A percentile compares a stretch with the other conserved stretches of the same genome.
phyloP scores from a whole-genome alignment of 2,329 filamentous ascomycete species.

The Epichloe aotearoae region DNA sequence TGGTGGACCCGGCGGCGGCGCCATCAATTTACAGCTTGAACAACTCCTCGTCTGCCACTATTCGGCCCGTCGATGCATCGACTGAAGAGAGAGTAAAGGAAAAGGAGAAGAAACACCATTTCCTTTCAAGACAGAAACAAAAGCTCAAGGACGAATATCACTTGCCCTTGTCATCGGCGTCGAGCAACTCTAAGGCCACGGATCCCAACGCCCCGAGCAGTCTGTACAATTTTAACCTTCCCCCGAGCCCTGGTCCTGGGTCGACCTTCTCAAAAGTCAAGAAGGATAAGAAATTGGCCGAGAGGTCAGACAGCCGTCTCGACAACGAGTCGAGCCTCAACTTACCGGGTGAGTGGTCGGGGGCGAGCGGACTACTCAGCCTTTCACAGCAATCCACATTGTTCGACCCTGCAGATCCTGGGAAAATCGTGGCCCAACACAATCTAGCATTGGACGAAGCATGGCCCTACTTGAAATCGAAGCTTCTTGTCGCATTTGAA shows the following conservation, averaged over 20 bases:
- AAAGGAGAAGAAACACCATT: slow-evolving; percentile 66
- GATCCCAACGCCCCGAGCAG: slow-evolving; percentile 64
- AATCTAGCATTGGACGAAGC: slow-evolving; percentile 67
- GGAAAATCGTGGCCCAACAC: slow-evolving; percentile 45
- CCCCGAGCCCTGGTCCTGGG: slow-evolving; percentile 58
- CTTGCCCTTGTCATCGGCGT: slow-evolving; percentile 60
- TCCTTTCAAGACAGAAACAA: slow-evolving; percentile 65
- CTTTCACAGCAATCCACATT: slow-evolving; percentile 29
- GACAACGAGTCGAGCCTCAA: slow-evolving; percentile 37
- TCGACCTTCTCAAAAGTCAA: slow-evolving; percentile 68
- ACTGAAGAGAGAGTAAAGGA: slow-evolving; percentile 34
- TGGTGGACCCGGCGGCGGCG: slow-evolving; percentile 44
- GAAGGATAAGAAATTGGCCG: slow-evolving; percentile 73
- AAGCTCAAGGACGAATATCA: slow-evolving; percentile 65
- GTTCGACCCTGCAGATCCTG: slow-evolving; percentile 41
- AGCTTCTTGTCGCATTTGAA: slow-evolving; percentile 66
- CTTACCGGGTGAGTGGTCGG: slow-evolving; percentile 35
- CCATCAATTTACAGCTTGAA: slow-evolving; percentile 57
- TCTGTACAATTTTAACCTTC: slow-evolving; percentile 66
- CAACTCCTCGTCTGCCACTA: slow-evolving; percentile 67
- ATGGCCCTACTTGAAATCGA: slow-evolving; percentile 68
- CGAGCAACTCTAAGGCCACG: slow-evolving; percentile 62
- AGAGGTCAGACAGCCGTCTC: slow-evolving; percentile 40
- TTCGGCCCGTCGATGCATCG: slow-evolving; percentile 48
- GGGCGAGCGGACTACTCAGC: slow-evolving; percentile 37